Conservation (phyloP, 78 protist genomes). For the Pelomyxa schiedti region DNA sequence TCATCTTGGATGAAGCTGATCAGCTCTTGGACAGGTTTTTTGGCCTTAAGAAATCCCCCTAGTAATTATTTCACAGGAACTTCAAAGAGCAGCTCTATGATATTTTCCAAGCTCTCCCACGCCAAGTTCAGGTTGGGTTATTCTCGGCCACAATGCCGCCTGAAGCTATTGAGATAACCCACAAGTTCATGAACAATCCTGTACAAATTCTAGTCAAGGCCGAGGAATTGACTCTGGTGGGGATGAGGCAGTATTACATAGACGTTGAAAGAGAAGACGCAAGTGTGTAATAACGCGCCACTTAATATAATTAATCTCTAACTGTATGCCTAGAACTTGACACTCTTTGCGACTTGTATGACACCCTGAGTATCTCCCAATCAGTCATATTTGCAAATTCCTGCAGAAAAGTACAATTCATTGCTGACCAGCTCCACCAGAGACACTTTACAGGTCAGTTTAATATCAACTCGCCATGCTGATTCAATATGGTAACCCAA, state of each 20-base stretch:
- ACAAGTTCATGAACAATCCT: slow-evolving; percentile 95
- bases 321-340: too few species aligned
- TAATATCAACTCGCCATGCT: too few species aligned
- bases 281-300: too few species aligned
- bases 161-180: slow-evolving; percentile 92
- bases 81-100: slow-evolving; percentile 98
- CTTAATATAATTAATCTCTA: too few species aligned
- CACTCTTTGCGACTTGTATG: slow-evolving; percentile 97
- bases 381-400: slow-evolving; percentile 96
- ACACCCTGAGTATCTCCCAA: slow-evolving; percentile 88
- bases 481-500: too few species aligned
- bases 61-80: too few species aligned
- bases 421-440: slow-evolving; percentile 71
- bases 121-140: slow-evolving; percentile 85
- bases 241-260: slow-evolving; percentile 97
- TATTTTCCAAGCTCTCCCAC: slow-evolving; percentile 86
- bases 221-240: slow-evolving; percentile 98
- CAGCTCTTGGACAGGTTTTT: too few species aligned
- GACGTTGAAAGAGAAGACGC: slow-evolving; percentile 84
- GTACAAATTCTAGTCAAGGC: slow-evolving; percentile 93
- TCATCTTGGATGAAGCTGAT: slow-evolving; percentile 99
- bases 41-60: too few species aligned
- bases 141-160: slow-evolving; percentile 98
- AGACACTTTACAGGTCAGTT: too few species aligned
- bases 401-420: slow-evolving; percentile 88